Evolutionary conservation across 768 basidiomycete species (phyloP), one percentile per base, ranked within the genome.

Genomic region (Rhodotorula taiwanensis): DNA sequence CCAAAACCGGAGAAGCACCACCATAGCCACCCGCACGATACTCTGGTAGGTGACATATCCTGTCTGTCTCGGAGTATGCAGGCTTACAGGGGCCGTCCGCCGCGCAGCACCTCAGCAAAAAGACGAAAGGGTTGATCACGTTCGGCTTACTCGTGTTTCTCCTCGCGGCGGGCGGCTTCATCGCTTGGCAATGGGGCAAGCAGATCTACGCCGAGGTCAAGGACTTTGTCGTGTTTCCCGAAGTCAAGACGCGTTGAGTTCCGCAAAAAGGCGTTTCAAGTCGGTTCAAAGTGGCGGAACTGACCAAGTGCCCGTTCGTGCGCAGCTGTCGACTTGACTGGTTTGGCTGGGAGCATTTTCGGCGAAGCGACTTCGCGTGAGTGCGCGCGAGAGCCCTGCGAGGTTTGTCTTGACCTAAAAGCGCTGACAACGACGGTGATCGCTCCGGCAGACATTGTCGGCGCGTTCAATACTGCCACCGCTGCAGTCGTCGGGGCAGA

Each of bases 151-250:
- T 61, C 47, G 31, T 49, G 23, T 4, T 49, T 21, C 45, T 61
- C 36, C 1, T 61, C 53, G 21, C 11, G 13, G 33, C 20, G 1
- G 53, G 49, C 10, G 47, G 48, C 0, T 62, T 50, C 31, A 41
- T 31, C 21, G 48, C 50, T 11, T 62, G 50, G 48, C 25, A 44
- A 1, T 55, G 41, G 28, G 60, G 60, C n/a, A 11, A 23, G 2
- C 15, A 31, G 14, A 20, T 44, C 16, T 36, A 27, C 8, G 39
- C 20, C 21, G 27, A 43, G 4, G 31, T 10, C 2, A 7, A 27
- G 4, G 54, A 51, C 25, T 62, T 62, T 39, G 30, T 55, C 8
- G 10, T 23, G 4, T 62, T 62, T 41, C 60, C 60, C 4, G 20
- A 27, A 3, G 49, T 62, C 3, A 62, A 39, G 15, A 62, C 60